Evolutionary conservation across 2,329 filamentous ascomycete genomes (phyloP).

Genomic region (Neoarthrinium moseri): DNA sequence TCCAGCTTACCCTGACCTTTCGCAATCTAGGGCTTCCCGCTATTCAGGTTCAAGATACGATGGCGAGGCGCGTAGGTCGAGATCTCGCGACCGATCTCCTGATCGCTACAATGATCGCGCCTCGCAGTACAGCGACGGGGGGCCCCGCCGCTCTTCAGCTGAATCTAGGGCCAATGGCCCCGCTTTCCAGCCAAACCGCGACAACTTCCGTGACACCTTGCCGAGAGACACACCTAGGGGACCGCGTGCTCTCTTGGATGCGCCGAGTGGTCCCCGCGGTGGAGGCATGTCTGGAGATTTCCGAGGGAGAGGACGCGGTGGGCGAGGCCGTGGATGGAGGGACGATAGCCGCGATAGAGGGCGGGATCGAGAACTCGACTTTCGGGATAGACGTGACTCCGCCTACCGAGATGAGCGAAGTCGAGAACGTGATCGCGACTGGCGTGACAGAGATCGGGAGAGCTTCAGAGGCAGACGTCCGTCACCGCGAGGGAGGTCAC

Average conservation of each 20-base stretch:
- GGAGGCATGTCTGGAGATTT: slow-evolving; percentile 66
- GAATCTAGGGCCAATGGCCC: slow-evolving; percentile 56
- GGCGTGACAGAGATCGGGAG: slow-evolving; percentile 52
- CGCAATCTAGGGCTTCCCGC: slow-evolving; percentile 47
- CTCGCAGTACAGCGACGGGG: slow-evolving; percentile 59
- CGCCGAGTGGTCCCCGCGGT: slow-evolving; percentile 66
- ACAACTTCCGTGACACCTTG: slow-evolving; percentile 54
- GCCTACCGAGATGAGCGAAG: slow-evolving; percentile 59
- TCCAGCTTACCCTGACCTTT: slow-evolving; percentile 4
- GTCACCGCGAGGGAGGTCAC: slow-evolving; percentile 62
- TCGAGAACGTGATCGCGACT: slow-evolving; percentile 54
- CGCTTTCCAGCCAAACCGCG: slow-evolving; percentile 60
- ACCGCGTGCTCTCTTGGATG: slow-evolving; percentile 74
- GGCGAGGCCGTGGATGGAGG: slow-evolving; percentile 55
- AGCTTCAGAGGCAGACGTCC: slow-evolving; percentile 57
- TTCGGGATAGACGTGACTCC: slow-evolving; percentile 51
- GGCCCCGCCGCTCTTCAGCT: slow-evolving; percentile 66
- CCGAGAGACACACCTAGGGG: slow-evolving; percentile 75
- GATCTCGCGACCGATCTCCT: slow-evolving; percentile 69
- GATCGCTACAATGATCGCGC: slow-evolving; percentile 58
- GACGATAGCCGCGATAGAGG: slow-evolving; percentile 63
- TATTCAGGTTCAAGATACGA: slow-evolving; percentile 61
- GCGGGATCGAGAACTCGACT: slow-evolving; percentile 60
- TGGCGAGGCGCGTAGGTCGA: slow-evolving; percentile 58
- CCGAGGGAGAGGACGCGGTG: slow-evolving; percentile 53